These are phyloP conservation scores for Acrocalymma vagum DNA, from an alignment of 2,329 filamentous ascomycete species.

Conservation along the genomic window DNA sequence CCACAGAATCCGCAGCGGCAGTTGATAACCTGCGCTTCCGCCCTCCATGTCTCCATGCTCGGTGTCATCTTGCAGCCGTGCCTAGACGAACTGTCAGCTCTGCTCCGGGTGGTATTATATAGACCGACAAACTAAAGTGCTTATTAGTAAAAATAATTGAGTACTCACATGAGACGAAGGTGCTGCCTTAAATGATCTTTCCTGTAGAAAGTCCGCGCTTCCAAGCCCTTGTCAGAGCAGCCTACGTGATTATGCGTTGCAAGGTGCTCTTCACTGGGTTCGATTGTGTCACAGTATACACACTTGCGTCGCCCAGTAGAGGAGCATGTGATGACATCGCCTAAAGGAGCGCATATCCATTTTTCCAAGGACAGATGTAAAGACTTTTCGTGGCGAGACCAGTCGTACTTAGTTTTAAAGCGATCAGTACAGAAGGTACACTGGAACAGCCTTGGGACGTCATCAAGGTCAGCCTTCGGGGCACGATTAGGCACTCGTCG, in stretches of 20 bases:
- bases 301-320: slow-evolving; percentile 65
- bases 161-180: slow-evolving; percentile 60
- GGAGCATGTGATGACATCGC: slow-evolving; percentile 64
- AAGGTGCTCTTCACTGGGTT: slow-evolving; percentile 65
- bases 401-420: slow-evolving; percentile 52
- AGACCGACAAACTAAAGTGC: neutral
- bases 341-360: slow-evolving; percentile 66
- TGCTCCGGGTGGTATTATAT: neutral
- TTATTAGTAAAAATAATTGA: too few species aligned
- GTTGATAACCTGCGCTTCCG: slow-evolving; percentile 62
- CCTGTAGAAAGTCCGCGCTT: slow-evolving; percentile 70
- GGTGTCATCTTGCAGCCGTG: slow-evolving; percentile 68
- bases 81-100: slow-evolving; percentile 10
- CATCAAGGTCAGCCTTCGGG: slow-evolving; percentile 30
- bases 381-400: slow-evolving; percentile 51
- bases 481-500: slow-evolving; percentile 57
- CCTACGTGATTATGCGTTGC: slow-evolving; percentile 67
- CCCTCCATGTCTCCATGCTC: slow-evolving; percentile 72
- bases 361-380: slow-evolving; percentile 50
- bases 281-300: slow-evolving; percentile 64
- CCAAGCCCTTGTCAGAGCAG: slow-evolving; percentile 72
- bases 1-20: slow-evolving; percentile 64
- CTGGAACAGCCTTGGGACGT: slow-evolving; percentile 38
- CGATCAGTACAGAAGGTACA: slow-evolving; percentile 51
- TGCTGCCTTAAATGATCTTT: slow-evolving; percentile 71